These are phyloP conservation scores for Saccharomycopsis oosterbeekiorum DNA, from an alignment of 805 yeast species.

Conservation along the genomic window DNA sequence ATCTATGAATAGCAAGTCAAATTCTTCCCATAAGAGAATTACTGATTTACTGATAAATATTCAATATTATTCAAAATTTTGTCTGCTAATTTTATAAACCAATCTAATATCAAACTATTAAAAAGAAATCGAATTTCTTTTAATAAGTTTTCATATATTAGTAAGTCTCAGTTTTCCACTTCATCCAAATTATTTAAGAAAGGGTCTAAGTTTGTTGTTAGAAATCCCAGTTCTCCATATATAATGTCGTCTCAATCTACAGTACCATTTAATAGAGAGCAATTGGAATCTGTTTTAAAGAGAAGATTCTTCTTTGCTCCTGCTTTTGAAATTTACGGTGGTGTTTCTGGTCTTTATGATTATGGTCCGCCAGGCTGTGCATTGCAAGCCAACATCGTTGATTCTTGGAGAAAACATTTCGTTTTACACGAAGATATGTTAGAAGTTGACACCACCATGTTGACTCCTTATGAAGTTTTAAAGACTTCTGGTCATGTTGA, in stretches of 20 bases:
- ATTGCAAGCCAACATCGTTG: conserved; percentile 89
- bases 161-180: neutral
- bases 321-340: conserved; percentile 94
- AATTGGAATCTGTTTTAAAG: conserved; percentile 81
- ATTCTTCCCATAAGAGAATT: no score
- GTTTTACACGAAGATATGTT: conserved; percentile 97
- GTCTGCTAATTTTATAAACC: neutral
- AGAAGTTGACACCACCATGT: conserved; percentile 96
- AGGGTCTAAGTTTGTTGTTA: neutral
- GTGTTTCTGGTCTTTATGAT: conserved; percentile 95
- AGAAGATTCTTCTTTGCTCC: conserved; percentile 97
- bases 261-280: conserved; percentile 61
- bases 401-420: conserved; percentile 96
- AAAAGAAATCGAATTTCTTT: neutral
- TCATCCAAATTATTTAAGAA: neutral
- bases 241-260: conserved; percentile 12
- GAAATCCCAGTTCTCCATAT: neutral
- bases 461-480: conserved; percentile 94
- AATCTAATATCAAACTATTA: neutral
- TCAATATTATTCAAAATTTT: neutral
- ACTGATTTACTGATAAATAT: no score
- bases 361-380: conserved; percentile 99
- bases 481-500: conserved; percentile 99
- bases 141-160: neutral
- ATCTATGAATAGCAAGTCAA: neutral